Evolutionary conservation across 257 asterid genomes (phyloP).

Genomic region (Anisodus tanguticus): DNA sequence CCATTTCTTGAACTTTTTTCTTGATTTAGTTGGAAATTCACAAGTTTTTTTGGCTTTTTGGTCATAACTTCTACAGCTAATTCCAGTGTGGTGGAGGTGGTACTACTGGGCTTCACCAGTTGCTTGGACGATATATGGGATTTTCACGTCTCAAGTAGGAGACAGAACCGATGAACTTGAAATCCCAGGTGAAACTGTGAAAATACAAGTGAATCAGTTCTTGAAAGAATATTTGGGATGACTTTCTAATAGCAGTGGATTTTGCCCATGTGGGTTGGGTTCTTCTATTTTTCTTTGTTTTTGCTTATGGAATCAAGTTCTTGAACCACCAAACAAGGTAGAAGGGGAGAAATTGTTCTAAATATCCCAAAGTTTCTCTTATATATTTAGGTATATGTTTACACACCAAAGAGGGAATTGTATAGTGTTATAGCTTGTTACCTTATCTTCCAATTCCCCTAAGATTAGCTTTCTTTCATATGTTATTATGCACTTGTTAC

Average conservation of each 20-base stretch:
- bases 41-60: neutral
- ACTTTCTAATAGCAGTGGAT: constrained; percentile 62
- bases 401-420: neutral
- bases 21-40: neutral
- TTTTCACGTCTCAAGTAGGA: constrained; percentile 66
- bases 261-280: constrained; percentile 89
- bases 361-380: neutral
- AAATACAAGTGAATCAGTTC: constrained; percentile 43
- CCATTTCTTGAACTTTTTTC: neutral
- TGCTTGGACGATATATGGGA: constrained; percentile 78
- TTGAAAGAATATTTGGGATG: constrained; percentile 59
- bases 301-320: constrained; percentile 83
- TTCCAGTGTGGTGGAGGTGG: constrained; percentile 94
- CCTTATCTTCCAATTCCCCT: too few relatives aligned
- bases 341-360: constrained; percentile 12
- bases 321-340: constrained; percentile 76
- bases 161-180: constrained; percentile 45
- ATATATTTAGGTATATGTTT: neutral
- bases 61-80: constrained; percentile 52
- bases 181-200: constrained; percentile 35
- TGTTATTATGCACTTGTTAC: neutral
- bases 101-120: constrained; percentile 92
- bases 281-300: constrained; percentile 73
- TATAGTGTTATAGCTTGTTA: neutral
- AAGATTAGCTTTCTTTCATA: too few relatives aligned